Evolutionary conservation across 2,329 filamentous ascomycete species (phyloP).

Genomic region (Botryotinia calthae): DNA sequence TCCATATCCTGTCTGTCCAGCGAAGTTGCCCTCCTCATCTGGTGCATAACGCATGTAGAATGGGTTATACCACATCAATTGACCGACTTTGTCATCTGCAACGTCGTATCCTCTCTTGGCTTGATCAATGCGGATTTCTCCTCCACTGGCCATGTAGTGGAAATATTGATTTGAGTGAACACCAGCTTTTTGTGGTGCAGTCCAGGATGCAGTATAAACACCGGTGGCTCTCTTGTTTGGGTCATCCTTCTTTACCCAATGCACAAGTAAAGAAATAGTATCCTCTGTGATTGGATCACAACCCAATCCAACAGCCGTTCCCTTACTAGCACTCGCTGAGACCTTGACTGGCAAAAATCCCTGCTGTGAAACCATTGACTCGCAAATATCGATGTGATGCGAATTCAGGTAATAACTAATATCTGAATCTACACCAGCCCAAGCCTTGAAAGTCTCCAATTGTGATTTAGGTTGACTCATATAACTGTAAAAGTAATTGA

Average conservation of each 20-base stretch:
- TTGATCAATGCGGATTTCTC: slow-evolving; percentile 88
- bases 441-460: slow-evolving; percentile 38
- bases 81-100: slow-evolving; percentile 70
- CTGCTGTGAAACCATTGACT: slow-evolving; percentile 76
- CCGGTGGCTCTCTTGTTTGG: slow-evolving; percentile 72
- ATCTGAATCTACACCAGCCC: slow-evolving; percentile 81
- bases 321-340: slow-evolving; percentile 72
- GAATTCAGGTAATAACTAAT: slow-evolving; percentile 96
- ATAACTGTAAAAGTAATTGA: slow-evolving; percentile 98
- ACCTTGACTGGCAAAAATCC: slow-evolving; percentile 78
- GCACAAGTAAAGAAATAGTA: slow-evolving; percentile 86
- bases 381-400: slow-evolving; percentile 89
- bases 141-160: slow-evolving; percentile 82
- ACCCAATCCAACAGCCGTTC: slow-evolving; percentile 74
- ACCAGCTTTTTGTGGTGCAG: slow-evolving; percentile 84
- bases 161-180: slow-evolving; percentile 98
- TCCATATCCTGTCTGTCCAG: slow-evolving; percentile 85
- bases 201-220: slow-evolving; percentile 94
- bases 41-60: slow-evolving; percentile 95
- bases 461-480: slow-evolving; percentile 37
- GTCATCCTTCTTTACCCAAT: slow-evolving; percentile 75
- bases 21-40: slow-evolving; percentile 92
- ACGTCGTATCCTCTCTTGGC: slow-evolving; percentile 94
- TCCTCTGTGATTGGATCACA: slow-evolving; percentile 83
- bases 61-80: slow-evolving; percentile 85